Evolutionary conservation across 768 basidiomycete genomes (phyloP), one percentile per base, ranked within the genome.

Genomic region (Chalciporus pseudorubinellus): DNA sequence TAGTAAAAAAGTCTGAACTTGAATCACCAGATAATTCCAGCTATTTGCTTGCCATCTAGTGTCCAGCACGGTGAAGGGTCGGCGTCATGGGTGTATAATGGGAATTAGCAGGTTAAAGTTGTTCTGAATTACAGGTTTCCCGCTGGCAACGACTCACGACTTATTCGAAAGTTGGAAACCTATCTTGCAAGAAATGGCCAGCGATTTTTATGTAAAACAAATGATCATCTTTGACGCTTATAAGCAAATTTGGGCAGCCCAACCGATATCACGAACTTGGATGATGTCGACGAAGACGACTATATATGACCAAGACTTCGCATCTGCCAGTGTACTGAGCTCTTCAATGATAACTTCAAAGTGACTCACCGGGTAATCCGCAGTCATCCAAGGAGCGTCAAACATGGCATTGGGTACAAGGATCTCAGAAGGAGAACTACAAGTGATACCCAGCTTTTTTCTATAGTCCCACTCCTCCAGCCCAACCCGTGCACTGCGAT

Each of bases 341-440:
- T 10, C 14, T 34, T 10, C 26, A 20, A 11, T 11, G 10, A 12
- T 36, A 20, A 8, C 26, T 14, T 21, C 9, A 29, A 44, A 4
- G 24, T 38, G 14, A 33, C 22, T 34, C 28, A 52, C 20, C 14
- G 13, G 20, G 6, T 31, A 10, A 12, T 14, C 52, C 14, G 16
- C n/a, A 90, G 89, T 91, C 24, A 89, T 90, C 33, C 89, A 90
- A 67, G 89, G 89, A 6, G 84, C 83, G 40, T 83, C 83, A 0
- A 89, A 91, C 54, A 82, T 89, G 78, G n/a, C n/a, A n/a, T n/a
- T n/a, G n/a, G 89, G 88, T 13, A 71, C 74, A 28, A 80, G 77
- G 14, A 75, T 90, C 29, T 87, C 85, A 3, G 88, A 87, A 66
- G 74, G 72, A 42, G 89, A 91, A 66, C 76, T 91, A 1, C 84